phyloP scores from a whole-genome alignment of 139 green algal genomes.

The Edaphochlamys debaryana region DNA sequence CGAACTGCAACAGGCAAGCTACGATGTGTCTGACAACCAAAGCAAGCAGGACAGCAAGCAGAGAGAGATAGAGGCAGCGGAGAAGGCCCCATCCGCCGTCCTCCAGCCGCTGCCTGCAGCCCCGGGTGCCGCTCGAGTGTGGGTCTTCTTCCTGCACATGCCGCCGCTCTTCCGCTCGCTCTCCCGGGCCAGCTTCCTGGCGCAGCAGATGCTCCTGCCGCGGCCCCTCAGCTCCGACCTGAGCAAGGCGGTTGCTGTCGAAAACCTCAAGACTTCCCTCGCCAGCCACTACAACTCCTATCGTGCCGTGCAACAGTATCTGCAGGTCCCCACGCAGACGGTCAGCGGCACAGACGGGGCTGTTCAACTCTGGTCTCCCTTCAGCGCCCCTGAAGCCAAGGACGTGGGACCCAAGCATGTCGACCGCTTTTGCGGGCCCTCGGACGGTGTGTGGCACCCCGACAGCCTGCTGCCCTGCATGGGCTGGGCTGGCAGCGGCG shows the following conservation, averaged over 20 bases:
- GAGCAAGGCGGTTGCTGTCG: neutral
- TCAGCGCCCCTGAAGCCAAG: neutral
- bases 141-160: constrained; percentile 71
- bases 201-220: constrained; percentile 64
- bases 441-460: constrained; percentile 63
- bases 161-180: constrained; percentile 52
- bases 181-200: constrained; percentile 52
- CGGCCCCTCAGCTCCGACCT: neutral
- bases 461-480: constrained; percentile 43
- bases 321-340: neutral
- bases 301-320: constrained; percentile 4
- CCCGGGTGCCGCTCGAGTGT: neutral
- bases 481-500: constrained; percentile 52
- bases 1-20: too few species aligned
- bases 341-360: too few species aligned
- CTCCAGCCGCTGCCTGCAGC: constrained; percentile 57
- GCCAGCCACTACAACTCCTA: constrained; percentile 34
- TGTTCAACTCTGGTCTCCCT: constrained; percentile 29
- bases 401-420: constrained; percentile 39
- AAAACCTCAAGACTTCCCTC: neutral
- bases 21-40: too few species aligned
- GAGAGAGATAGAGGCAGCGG: neutral
- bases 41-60: too few species aligned
- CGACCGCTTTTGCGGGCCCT: constrained; percentile 11
- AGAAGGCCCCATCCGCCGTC: constrained; percentile 45